Conservation (phyloP, 345 rosid genomes). For the Salix exigua region DNA sequence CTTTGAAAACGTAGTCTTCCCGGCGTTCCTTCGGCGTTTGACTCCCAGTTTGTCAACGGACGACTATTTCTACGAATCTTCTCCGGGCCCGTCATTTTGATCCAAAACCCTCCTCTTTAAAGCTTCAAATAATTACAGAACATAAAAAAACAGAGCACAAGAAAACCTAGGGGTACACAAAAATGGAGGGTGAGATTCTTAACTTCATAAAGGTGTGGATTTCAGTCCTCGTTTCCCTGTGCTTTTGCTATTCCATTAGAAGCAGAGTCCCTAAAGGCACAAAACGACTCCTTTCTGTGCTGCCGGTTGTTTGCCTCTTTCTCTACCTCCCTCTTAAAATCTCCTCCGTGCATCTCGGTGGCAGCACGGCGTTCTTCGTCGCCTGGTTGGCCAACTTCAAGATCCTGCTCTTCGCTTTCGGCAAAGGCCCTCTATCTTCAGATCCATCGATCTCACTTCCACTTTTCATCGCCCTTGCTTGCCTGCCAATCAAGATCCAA, state of each 20-base stretch:
- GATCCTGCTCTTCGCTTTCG: slow-evolving; percentile 23
- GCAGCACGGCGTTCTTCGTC: slow-evolving; percentile 21
- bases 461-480: slow-evolving; percentile 1
- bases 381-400: slow-evolving; percentile 33
- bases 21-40: too few species aligned
- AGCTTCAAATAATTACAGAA: too few species aligned
- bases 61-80: neutral
- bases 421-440: slow-evolving; percentile 19
- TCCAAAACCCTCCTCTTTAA: neutral
- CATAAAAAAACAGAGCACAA: neutral
- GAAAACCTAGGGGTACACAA: neutral
- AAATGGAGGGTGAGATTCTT: slow-evolving; percentile 9
- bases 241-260: slow-evolving; percentile 7
- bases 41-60: too few species aligned
- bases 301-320: slow-evolving; percentile 21
- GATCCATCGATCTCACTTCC: slow-evolving; percentile 12
- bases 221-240: slow-evolving; percentile 2
- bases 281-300: slow-evolving; percentile 1
- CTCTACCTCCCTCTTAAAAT: slow-evolving; percentile 17
- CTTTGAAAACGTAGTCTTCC: too few species aligned
- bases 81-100: neutral
- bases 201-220: slow-evolving; percentile 20
- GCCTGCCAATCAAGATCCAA: slow-evolving; percentile 16
- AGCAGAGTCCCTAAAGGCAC: slow-evolving; percentile 4
- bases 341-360: slow-evolving; percentile 12